Base-by-base conservation (phyloP, 805 yeast species). In the Suhomyces sp. region DNA sequence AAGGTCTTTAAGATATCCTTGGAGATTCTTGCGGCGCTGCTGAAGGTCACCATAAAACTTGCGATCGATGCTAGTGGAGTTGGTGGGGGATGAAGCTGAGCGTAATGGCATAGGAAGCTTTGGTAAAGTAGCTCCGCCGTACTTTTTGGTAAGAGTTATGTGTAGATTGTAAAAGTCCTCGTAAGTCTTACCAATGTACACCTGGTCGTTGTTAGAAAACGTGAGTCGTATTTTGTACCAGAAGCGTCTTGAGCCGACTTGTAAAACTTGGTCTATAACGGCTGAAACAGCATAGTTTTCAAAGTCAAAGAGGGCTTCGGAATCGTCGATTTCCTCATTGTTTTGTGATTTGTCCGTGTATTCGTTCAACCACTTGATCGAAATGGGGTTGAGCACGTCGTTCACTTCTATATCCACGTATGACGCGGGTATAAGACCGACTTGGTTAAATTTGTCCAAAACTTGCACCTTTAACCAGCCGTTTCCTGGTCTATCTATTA, bases 371-470 rank as follows among this genome's bases (percentile, higher is more conserved):
- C 76, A 73, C 29, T 64, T 66, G 5, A 54, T 24, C 10, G 68
- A 53, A 5, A 74, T 62, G 1, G 79, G 78, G 10, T 60, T 60
- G n/a, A 55, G 54, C 5, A 60, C 53, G 50, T 74, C 78, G 50
- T 73, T 74, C n/a, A 72, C 71, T 6, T 68, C 71, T 17, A 74
- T 74, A 15, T 67, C 71, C 15, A 73, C 70, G 54, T 71, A 73
- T 46, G 70, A 65, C 3, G 78, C 76, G 6, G 79, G 78, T 31
- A 74, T 67, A 4, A 69, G 57, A 0, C 79, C 79, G 8, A 31
- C 51, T 12, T 52, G 46, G 31, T 55, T 58, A 23, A 51, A 54
- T 12, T 62, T 55, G 42, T 64, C 67, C 24, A 73, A 54, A 17
- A 57, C 53, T 52, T 67, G 67, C 3, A 74, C 78, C 38, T 60